Percentiles rank a stretch among this genome's conserved stretches.
Evolutionary conservation across 2,329 filamentous ascomycete genomes (phyloP).

Genomic region (Colletotrichum sublineola): DNA sequence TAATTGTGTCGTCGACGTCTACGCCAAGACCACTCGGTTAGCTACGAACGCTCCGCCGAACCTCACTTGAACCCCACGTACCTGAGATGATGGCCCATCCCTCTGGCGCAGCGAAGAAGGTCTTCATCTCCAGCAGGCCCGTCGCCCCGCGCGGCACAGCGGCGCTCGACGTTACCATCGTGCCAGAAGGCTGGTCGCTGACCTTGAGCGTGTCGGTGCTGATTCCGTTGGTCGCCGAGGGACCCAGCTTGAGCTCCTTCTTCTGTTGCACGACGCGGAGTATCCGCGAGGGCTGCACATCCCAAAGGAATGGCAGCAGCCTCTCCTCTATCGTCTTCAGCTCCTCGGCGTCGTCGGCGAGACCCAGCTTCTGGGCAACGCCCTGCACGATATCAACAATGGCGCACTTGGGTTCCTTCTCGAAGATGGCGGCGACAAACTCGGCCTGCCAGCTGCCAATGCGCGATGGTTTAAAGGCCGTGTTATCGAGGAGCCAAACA

Average conservation of each 20-base stretch:
- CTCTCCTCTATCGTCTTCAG: constrained; percentile 73
- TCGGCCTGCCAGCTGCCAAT: constrained; percentile 79
- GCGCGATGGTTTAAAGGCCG: constrained; percentile 73
- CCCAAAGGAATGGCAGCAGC: constrained; percentile 83
- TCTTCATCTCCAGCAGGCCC: constrained; percentile 74
- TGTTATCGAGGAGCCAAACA: constrained; percentile 93
- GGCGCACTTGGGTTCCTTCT: constrained; percentile 75
- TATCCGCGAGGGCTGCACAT: constrained; percentile 77
- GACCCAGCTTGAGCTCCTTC: constrained; percentile 70
- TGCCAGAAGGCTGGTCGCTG: constrained; percentile 61
- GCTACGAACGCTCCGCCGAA: constrained; percentile 29
- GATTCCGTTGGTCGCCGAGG: constrained; percentile 79
- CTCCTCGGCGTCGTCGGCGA: constrained; percentile 72
- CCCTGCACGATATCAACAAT: constrained; percentile 77
- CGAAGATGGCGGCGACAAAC: constrained; percentile 86
- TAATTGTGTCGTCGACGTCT: constrained; percentile 97
- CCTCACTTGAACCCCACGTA: constrained; percentile 49
- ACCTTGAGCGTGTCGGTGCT: constrained; percentile 72
- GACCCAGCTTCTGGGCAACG: constrained; percentile 76
- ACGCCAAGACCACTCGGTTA: neutral
- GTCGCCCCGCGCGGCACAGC: constrained; percentile 64
- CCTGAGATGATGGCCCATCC: constrained; percentile 89
- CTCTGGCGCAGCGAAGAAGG: constrained; percentile 79
- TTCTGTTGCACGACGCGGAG: constrained; percentile 73
- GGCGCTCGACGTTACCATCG: constrained; percentile 61